Percentiles rank a stretch among this genome's conserved stretches.
phyloP scores from a whole-genome alignment of 495 filamentous ascomycete species.

The Daldinia caldariorum region DNA sequence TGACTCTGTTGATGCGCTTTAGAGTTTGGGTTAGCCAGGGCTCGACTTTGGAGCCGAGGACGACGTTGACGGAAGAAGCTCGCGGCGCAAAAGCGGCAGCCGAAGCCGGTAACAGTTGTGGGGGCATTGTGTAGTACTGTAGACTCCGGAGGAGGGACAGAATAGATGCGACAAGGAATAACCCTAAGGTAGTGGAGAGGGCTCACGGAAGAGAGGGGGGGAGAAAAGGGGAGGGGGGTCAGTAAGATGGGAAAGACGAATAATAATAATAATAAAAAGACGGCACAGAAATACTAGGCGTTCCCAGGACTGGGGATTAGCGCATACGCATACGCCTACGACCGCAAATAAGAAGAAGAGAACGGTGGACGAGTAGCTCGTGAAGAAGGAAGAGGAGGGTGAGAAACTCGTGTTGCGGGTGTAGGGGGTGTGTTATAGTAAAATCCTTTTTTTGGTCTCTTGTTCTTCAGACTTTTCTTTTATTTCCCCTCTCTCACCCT shows the following conservation, averaged over 20 bases:
- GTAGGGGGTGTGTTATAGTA: conserved; percentile 58
- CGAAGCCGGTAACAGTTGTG: conserved; percentile 90
- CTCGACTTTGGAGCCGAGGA: conserved; percentile 92
- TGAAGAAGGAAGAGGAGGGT: conserved; percentile 61
- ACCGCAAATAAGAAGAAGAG: conserved; percentile 62
- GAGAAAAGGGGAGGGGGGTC: conserved; percentile 48
- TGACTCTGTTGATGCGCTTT: conserved; percentile 97
- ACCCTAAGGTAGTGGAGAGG: conserved; percentile 62
- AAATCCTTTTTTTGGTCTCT: conserved; percentile 38
- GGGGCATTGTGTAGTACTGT: conserved; percentile 73
- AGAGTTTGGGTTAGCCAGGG: conserved; percentile 97
- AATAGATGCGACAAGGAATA: conserved; percentile 47
- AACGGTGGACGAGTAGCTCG: conserved; percentile 57
- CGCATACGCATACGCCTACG: conserved; percentile 64
- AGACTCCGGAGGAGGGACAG: conserved; percentile 47
- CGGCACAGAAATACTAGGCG: conserved; percentile 63
- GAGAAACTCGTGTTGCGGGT: conserved; percentile 57
- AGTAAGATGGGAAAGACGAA: conserved; percentile 61
- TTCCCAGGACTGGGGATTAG: conserved; percentile 67
- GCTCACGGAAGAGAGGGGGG: conserved; percentile 57
- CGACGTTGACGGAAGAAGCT: conserved; percentile 89
- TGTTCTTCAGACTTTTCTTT: background rate
- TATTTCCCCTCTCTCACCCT: conserved; percentile 26
- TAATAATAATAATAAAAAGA: conserved; percentile 60
- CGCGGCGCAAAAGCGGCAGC: conserved; percentile 96